Base-by-base conservation (phyloP, 1,139 yeast species). In the Lodderomyces beijingensis region DNA sequence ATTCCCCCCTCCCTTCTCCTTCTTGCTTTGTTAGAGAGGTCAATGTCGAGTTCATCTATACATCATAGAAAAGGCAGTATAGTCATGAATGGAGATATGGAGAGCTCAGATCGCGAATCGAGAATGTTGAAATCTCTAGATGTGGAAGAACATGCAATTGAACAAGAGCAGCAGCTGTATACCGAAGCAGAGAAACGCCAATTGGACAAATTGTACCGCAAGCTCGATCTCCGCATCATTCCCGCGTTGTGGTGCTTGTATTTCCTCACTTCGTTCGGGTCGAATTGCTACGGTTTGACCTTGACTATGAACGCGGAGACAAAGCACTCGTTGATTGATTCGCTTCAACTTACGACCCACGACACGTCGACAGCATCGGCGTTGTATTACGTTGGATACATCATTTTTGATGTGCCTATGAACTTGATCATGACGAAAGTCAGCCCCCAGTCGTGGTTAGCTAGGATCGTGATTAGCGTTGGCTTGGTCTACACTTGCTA, bases 371-470 rank as follows among this genome's bases (percentile, higher is more conserved):
- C 83, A 1, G 94, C 95, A 2, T 77, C 84, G 16, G 94, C 95
- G 0, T 65, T 86, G 31, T 81, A 82, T 62, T 85, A 78, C 46
- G 95, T 86, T 19, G 95, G 91, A 4, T 83, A 74, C 53, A 85
- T 86, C 44, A 62, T 86, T 30, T 86, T 86, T 50, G 95, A 86
- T 55, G 79, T 85, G 21, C 95, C 95, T 16, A 84, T 85, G 91
- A 86, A 86, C 56, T 67, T 86, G 49, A 58, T 77, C 33, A 85
- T 86, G 94, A 85, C 95, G n/a, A 66, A 69, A 39, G 73, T 85
- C 8, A 79, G 88, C 26, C 94, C 95, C 1, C 93, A 86, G 48
- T 72, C 85, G 2, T 86, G 95, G 95, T 62, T 86, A 40, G 70
- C 87, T 3, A 74, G 95, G 56, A 85, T 83, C 45, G 82, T 84